These are phyloP conservation scores for Silene latifolia DNA, from an alignment of 148 eudicot species.

Conservation along the genomic window DNA sequence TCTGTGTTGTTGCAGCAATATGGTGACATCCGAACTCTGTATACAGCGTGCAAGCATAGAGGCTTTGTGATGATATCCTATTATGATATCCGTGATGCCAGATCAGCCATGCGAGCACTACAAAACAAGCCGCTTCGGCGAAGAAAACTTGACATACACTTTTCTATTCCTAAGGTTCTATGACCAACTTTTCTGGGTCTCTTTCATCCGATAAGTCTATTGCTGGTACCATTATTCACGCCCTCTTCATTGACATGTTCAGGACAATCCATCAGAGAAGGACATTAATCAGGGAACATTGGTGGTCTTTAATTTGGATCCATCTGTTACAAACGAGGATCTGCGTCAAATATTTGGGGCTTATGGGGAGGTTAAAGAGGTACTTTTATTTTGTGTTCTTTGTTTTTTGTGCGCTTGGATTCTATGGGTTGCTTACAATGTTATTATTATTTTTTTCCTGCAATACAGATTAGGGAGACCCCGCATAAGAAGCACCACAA, in stretches of 20 bases:
- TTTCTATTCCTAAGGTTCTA: constrained; percentile 89
- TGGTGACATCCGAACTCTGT: constrained; percentile 87
- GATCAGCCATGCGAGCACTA: constrained; percentile 76
- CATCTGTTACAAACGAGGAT: constrained; percentile 88
- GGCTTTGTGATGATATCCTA: constrained; percentile 99
- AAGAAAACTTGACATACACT: constrained; percentile 93
- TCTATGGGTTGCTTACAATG: constrained; percentile 6
- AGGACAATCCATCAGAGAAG: constrained; percentile 95
- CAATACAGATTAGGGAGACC: constrained; percentile 80
- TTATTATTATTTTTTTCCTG: neutral
- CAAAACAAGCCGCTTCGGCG: constrained; percentile 81
- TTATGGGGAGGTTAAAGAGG: constrained; percentile 97
- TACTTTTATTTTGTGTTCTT: constrained; percentile 15
- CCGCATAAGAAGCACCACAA: constrained; percentile 94
- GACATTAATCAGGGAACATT: constrained; percentile 93
- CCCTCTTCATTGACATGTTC: neutral
- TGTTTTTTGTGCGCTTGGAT: constrained; percentile 1
- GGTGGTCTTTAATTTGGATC: constrained; percentile 87
- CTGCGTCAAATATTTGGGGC: constrained; percentile 78
- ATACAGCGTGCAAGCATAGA: constrained; percentile 89
- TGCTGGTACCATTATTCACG: neutral
- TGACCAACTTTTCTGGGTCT: neutral
- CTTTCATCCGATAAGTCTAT: neutral
- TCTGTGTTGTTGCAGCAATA: constrained; percentile 55
- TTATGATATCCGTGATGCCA: constrained; percentile 91